These are phyloP conservation scores for Larix kaempferi DNA, from an alignment of 75 land plant species.

Conservation along the genomic window DNA sequence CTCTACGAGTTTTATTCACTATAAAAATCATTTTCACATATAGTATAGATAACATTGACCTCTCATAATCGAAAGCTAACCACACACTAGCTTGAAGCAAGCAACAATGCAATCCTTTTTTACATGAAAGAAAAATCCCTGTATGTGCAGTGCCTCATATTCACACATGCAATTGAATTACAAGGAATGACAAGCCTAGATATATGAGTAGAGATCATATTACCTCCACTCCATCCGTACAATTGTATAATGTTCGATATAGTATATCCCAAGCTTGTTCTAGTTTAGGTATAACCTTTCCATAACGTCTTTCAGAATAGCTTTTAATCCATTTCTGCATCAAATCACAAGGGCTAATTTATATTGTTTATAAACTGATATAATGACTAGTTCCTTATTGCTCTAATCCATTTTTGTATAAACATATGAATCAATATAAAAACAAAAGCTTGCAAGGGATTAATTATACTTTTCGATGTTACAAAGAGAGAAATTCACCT, in stretches of 20 bases:
- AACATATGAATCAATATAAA: no score
- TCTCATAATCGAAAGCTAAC: no score
- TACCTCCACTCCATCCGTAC: slow-evolving; percentile 75
- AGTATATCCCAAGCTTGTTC: slow-evolving; percentile 84
- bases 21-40: no score
- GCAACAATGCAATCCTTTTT: not conserved
- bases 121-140: not conserved
- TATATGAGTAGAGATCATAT: not conserved
- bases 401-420: no score
- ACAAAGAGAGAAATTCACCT: no score
- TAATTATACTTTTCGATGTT: no score
- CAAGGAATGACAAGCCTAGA: not conserved
- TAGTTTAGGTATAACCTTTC: slow-evolving; percentile 41
- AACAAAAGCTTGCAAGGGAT: no score
- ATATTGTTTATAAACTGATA: slow-evolving; percentile 6
- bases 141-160: not conserved
- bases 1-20: no score
- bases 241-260: slow-evolving; percentile 80
- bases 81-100: not conserved
- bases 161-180: not conserved
- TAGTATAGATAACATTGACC: no score
- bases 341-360: not conserved
- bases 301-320: slow-evolving; percentile 80
- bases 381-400: no score
- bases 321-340: slow-evolving; percentile 81